Conservation (phyloP, 257 asterid species). For the Salvia splendens region DNA sequence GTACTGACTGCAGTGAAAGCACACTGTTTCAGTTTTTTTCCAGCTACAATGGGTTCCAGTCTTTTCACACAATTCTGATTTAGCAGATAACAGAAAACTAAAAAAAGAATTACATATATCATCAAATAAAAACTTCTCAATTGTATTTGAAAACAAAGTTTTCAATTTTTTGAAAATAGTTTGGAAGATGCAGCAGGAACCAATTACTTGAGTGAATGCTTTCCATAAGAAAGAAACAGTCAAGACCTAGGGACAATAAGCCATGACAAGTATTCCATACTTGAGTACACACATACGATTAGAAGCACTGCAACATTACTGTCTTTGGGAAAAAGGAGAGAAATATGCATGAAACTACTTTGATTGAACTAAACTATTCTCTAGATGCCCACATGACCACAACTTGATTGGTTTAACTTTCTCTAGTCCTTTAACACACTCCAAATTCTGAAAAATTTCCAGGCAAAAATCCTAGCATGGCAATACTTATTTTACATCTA, state of each 20-base stretch:
- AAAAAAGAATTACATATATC: not conserved
- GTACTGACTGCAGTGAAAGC: not conserved
- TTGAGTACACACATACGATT: not conserved
- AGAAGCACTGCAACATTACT: not conserved
- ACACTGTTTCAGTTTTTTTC: not conserved
- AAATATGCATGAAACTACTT: not conserved
- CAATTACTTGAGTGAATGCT: not conserved
- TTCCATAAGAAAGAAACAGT: not conserved
- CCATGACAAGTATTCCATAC: slow-evolving; percentile 1
- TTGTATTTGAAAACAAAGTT: too few species aligned
- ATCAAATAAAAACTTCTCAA: not conserved
- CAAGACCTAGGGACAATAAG: not conserved
- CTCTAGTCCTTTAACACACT: not conserved
- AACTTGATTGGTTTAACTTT: not conserved
- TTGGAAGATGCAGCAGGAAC: not conserved
- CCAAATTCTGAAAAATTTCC: too few species aligned
- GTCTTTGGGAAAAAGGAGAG: not conserved
- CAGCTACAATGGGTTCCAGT: not conserved
- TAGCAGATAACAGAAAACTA: slow-evolving; percentile 13
- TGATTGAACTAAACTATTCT: slow-evolving; percentile 6
- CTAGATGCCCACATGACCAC: not conserved
- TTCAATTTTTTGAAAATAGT: too few species aligned
- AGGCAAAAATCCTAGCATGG: too few species aligned
- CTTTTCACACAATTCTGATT: slow-evolving; percentile 9
- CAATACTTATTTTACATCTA: not conserved